These are phyloP conservation scores for Leccinum boreale DNA, from an alignment of 768 basidiomycete genomes.

Conservation along the genomic window DNA sequence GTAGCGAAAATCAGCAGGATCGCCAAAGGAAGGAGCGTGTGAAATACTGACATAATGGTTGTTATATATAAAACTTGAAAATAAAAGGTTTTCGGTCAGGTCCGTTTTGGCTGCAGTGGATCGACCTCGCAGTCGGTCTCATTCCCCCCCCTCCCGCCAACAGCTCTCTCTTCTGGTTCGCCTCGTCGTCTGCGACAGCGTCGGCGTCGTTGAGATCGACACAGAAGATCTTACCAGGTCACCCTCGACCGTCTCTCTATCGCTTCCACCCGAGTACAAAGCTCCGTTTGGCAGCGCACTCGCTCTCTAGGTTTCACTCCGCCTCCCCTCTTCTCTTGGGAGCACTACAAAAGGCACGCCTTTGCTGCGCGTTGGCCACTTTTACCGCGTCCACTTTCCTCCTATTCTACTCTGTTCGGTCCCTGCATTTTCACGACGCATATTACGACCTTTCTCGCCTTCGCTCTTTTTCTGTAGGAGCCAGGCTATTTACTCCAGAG, in stretches of 20 bases:
- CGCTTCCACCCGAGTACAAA: slow-evolving; percentile 12
- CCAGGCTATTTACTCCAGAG: slow-evolving; percentile 39
- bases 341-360: slow-evolving; percentile 79
- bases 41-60: slow-evolving; percentile 26
- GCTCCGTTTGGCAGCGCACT: slow-evolving; percentile 8
- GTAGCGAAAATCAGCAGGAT: not conserved
- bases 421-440: slow-evolving; percentile 56
- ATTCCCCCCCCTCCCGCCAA: slow-evolving; percentile 30
- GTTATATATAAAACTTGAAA: slow-evolving; percentile 28
- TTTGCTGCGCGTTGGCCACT: slow-evolving; percentile 88
- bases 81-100: slow-evolving; percentile 14
- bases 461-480: slow-evolving; percentile 39
- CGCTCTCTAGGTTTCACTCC: slow-evolving; percentile 20
- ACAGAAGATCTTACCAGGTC: slow-evolving; percentile 27
- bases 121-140: slow-evolving; percentile 47
- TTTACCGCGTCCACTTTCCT: slow-evolving; percentile 22
- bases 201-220: slow-evolving; percentile 41
- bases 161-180: slow-evolving; percentile 29
- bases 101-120: slow-evolving; percentile 38
- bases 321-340: slow-evolving; percentile 29
- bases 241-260: slow-evolving; percentile 15
- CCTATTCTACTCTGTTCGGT: slow-evolving; percentile 28
- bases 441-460: slow-evolving; percentile 56
- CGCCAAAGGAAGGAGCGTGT: slow-evolving; percentile 13
- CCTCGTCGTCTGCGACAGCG: slow-evolving; percentile 40